Evolutionary conservation across 805 yeast species (phyloP), one percentile per base, ranked within the genome.

Genomic region (Nakazawaea laoshanensis): DNA sequence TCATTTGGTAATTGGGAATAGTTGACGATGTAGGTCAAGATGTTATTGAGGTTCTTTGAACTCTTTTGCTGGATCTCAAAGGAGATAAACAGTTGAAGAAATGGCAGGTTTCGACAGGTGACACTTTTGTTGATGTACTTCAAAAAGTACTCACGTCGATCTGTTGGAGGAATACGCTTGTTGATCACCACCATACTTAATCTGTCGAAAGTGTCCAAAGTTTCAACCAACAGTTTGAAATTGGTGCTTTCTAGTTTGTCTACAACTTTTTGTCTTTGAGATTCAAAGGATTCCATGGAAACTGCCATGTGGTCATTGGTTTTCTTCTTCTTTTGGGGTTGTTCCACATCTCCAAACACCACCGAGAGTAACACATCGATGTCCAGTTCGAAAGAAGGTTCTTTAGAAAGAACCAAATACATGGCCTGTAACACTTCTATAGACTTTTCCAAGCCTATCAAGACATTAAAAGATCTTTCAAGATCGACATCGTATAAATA

Each of bases 31-130:
- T 65, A 59, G 12, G 57, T 49, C 9, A 75, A 54, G 11, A 77
- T 56, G 27, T 54, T 60, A 14, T 61, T 52, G 17, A 77, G 41
- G 39, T 71, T 69, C 17, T 48, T 48, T 19, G 61, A 53, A 39
- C 75, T 74, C 13, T 59, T 53, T 30, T 59, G 59, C 2, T 43
- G 33, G 15, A 61, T 63, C 40, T 77, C 80, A 44, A 68, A 74
- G 29, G 70, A 68, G 39, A 78, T 64, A 39, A 56, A 74, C 24
- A 65, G 63, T 8, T 52, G 47, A 87, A 87, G 80, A 43, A 76
- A 81, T 14, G 61, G 44, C 4, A 52, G 51, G 1, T 74, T 67
- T 5, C 55, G 45, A 27, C 11, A 11, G 53, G 53, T 10, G 77
- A 45, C 3, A 54, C 45, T 1, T 20, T 60, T 42, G 24, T 48